phyloP scores from a whole-genome alignment of 306 rosid genomes.

The Vigna angularis region DNA sequence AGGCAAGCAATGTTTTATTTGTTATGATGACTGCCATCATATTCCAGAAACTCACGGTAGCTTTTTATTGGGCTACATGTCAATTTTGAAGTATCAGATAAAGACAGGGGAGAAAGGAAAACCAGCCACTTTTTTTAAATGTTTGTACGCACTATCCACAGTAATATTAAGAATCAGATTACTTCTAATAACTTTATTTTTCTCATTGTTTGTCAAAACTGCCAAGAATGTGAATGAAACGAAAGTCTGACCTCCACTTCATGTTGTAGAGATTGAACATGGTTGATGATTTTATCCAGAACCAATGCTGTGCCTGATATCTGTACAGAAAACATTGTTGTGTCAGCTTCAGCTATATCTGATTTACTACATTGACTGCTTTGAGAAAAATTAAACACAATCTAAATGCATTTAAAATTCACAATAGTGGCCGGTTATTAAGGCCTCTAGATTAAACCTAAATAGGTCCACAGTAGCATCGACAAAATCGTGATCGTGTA shows the following conservation, averaged over 20 bases:
- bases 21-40: constrained; percentile 2
- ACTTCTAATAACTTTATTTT: constrained; percentile 43
- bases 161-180: constrained; percentile 27
- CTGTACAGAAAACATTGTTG: constrained; percentile 57
- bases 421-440: neutral
- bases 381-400: constrained; percentile 29
- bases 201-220: constrained; percentile 44
- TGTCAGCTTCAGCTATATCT: constrained; percentile 40
- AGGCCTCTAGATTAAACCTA: constrained; percentile 20
- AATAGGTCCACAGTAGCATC: constrained; percentile 4
- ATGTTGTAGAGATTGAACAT: constrained; percentile 87
- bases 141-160: constrained; percentile 18
- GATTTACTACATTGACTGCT: constrained; percentile 22
- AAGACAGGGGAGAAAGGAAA: constrained; percentile 20
- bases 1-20: constrained; percentile 33
- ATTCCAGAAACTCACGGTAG: constrained; percentile 19
- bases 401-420: neutral
- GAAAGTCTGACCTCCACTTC: constrained; percentile 94
- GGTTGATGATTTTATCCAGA: constrained; percentile 96
- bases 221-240: constrained; percentile 35
- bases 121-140: constrained; percentile 1
- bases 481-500: constrained; percentile 9
- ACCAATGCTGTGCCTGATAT: constrained; percentile 93
- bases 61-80: constrained; percentile 21
- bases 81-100: constrained; percentile 23